phyloP scores from a whole-genome alignment of 2,329 filamentous ascomycete genomes.

The Aureobasidium vineae region DNA sequence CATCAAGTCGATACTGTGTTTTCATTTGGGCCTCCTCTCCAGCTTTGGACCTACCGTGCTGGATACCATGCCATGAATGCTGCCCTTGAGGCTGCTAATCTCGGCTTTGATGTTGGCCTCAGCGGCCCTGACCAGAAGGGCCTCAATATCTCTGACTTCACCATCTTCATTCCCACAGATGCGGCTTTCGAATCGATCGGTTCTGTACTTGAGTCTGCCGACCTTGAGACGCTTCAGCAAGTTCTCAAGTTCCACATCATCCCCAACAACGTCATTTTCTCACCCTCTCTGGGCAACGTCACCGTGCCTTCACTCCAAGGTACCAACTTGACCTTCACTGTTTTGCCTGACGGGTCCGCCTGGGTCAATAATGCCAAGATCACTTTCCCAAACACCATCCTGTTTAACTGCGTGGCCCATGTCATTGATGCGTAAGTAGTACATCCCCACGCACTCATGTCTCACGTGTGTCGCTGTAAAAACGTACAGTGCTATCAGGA shows the following conservation, averaged over 20 bases:
- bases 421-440: conserved; percentile 47
- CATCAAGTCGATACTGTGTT: conserved; percentile 28
- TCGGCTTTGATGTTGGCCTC: conserved; percentile 16
- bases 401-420: conserved; percentile 58
- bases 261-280: conserved; percentile 35
- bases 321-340: conserved; percentile 46
- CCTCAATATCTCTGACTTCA: conserved; percentile 27
- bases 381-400: conserved; percentile 50
- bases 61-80: conserved; percentile 26
- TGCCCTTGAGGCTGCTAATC: conserved; percentile 25
- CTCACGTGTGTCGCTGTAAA: too few relatives aligned
- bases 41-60: conserved; percentile 20
- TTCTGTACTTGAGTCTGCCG: conserved; percentile 37
- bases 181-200: conserved; percentile 39
- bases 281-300: conserved; percentile 36
- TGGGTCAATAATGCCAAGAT: conserved; percentile 56
- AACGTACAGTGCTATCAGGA: too few relatives aligned
- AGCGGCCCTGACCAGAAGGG: conserved; percentile 15
- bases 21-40: conserved; percentile 19
- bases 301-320: conserved; percentile 34
- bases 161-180: conserved; percentile 34
- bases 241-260: conserved; percentile 42
- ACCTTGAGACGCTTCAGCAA: conserved; percentile 33
- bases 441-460: too few relatives aligned
- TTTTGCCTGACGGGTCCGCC: conserved; percentile 44